A percentile compares a stretch with the other conserved stretches of the same genome.
These are phyloP conservation scores for Epichloe hybrida DNA, from an alignment of 2,329 filamentous ascomycete species.

Conservation along the genomic window DNA sequence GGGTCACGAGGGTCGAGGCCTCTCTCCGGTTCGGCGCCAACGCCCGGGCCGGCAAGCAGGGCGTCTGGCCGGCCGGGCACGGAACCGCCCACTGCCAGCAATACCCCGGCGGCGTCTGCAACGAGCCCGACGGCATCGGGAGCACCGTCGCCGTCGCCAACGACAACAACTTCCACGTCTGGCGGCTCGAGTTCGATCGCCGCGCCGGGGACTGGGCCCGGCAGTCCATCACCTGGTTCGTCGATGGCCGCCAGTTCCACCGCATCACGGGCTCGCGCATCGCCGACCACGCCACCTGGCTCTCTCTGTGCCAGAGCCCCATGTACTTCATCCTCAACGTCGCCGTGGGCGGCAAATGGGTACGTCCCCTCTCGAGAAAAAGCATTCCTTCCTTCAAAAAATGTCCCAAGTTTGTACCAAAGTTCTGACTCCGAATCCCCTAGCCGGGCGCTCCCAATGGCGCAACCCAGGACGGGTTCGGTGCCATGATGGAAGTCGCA, in stretches of 20 bases:
- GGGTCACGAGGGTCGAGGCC: constrained; percentile 32
- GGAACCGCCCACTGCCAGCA: constrained; percentile 40
- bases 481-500: constrained; percentile 36
- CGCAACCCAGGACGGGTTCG: constrained; percentile 30
- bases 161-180: constrained; percentile 32
- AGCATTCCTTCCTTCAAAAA: background rate
- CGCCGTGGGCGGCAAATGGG: constrained; percentile 40
- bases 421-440: background rate
- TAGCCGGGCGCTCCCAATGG: constrained; percentile 36
- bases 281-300: constrained; percentile 33
- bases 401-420: background rate
- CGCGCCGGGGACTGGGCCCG: constrained; percentile 28
- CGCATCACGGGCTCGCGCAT: constrained; percentile 31
- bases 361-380: constrained; percentile 19
- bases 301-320: constrained; percentile 33
- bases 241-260: constrained; percentile 31
- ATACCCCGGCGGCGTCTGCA: constrained; percentile 32
- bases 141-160: constrained; percentile 21
- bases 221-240: constrained; percentile 38
- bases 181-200: constrained; percentile 37
- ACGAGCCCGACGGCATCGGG: constrained; percentile 33
- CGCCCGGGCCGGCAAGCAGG: constrained; percentile 29
- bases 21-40: constrained; percentile 33
- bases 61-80: constrained; percentile 40
- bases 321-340: constrained; percentile 41